These are phyloP conservation scores for Juglanconis sp. DNA, from an alignment of 2,329 filamentous ascomycete genomes.

Conservation along the genomic window DNA sequence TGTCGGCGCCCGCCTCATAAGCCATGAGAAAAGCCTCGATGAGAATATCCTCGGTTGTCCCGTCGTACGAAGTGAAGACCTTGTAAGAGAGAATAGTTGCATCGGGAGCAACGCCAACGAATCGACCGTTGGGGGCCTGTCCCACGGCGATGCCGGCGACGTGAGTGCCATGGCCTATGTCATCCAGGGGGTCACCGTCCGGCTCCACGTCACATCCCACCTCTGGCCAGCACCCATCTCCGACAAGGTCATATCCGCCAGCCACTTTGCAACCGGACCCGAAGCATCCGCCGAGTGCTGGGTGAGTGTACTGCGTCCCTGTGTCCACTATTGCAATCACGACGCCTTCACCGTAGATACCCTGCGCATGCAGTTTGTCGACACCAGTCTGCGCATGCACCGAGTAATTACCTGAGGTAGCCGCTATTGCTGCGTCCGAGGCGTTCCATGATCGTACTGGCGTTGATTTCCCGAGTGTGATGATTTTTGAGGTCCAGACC, in stretches of 20 bases:
- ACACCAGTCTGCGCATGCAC: constrained; percentile 22
- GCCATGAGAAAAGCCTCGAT: constrained; percentile 19
- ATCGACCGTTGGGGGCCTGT: constrained; percentile 4
- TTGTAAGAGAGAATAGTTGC: constrained; percentile 18
- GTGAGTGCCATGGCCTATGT: constrained; percentile 35
- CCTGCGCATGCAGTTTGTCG: constrained; percentile 20
- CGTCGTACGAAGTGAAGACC: constrained; percentile 10
- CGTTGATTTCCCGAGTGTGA: not conserved
- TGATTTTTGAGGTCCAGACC: constrained; percentile 9
- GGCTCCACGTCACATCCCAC: constrained; percentile 25
- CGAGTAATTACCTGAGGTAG: constrained; percentile 19
- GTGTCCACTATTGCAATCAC: constrained; percentile 22
- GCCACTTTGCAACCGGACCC: constrained; percentile 14
- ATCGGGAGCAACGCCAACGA: constrained; percentile 16
- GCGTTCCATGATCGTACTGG: constrained; percentile 9
- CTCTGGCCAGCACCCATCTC: constrained; percentile 15
- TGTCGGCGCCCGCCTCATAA: constrained; percentile 14
- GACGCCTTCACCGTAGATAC: constrained; percentile 19
- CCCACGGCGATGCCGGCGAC: constrained; percentile 29
- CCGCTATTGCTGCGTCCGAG: not conserved
- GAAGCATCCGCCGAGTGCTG: constrained; percentile 19
- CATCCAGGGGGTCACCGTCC: constrained; percentile 34
- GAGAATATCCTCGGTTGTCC: constrained; percentile 14
- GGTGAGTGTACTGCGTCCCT: constrained; percentile 21
- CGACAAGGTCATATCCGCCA: constrained; percentile 17